Conservation (phyloP, 495 filamentous ascomycete species). For the Penicillium arizonense region DNA sequence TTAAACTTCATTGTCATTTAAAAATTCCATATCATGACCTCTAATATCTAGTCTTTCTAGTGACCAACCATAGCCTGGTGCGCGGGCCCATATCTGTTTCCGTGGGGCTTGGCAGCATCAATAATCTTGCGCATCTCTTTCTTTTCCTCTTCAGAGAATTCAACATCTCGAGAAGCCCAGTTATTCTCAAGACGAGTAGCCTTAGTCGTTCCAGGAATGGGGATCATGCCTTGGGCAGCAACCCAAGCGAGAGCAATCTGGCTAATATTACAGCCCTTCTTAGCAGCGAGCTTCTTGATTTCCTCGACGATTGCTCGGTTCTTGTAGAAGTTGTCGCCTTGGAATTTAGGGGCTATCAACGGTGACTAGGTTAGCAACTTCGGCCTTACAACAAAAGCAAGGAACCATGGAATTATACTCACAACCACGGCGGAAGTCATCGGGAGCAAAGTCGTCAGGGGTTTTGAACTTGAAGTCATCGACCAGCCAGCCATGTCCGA, state of each 20-base stretch:
- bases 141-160: constrained; percentile 33
- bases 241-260: constrained; percentile 50
- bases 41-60: constrained; percentile 5
- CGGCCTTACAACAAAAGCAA: not conserved
- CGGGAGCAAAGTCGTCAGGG: constrained; percentile 43
- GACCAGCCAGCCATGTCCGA: constrained; percentile 47
- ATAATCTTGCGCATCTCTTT: constrained; percentile 37
- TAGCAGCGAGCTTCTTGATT: constrained; percentile 38
- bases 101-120: constrained; percentile 39
- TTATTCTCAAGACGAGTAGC: constrained; percentile 38
- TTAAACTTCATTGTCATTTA: too few species aligned
- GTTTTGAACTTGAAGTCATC: constrained; percentile 42
- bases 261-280: constrained; percentile 36
- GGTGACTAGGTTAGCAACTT: not conserved
- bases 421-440: constrained; percentile 42
- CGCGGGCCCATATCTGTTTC: constrained; percentile 30
- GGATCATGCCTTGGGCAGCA: constrained; percentile 44
- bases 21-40: too few species aligned
- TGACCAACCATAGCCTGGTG: constrained; percentile 41
- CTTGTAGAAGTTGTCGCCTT: constrained; percentile 51
- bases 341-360: constrained; percentile 42
- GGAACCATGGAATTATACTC: constrained; percentile 4
- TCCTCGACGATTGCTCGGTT: constrained; percentile 44
- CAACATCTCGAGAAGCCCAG: constrained; percentile 39
- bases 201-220: constrained; percentile 51